Evolutionary conservation across 1,284 basidiomycete species (phyloP).

Genomic region (Hemileia vastatrix): DNA sequence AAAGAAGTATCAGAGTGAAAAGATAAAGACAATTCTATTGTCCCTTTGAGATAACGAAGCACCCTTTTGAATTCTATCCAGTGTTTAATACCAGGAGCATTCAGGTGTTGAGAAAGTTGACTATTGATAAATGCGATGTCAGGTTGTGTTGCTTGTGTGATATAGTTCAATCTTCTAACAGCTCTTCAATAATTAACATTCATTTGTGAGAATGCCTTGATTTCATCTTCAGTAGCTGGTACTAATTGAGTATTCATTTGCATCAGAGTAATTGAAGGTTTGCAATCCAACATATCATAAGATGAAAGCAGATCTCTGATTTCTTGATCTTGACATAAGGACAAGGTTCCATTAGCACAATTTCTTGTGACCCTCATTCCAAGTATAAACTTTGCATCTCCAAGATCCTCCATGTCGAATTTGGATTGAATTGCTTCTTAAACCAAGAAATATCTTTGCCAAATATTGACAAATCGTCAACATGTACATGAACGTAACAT

Average conservation of each 20-base stretch:
- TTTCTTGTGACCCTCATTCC: constrained; percentile 1
- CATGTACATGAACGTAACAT: background rate
- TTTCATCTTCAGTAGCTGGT: background rate
- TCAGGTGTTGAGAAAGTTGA: constrained; percentile 4
- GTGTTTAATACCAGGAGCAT: background rate
- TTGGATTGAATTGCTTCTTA: background rate
- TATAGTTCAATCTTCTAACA: background rate
- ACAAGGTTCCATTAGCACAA: background rate
- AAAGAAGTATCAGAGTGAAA: too few relatives aligned
- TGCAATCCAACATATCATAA: background rate
- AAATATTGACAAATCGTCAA: background rate
- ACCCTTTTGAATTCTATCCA: background rate
- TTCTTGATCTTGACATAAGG: background rate
- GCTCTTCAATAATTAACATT: background rate
- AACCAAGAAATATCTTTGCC: background rate
- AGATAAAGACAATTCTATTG: too few relatives aligned
- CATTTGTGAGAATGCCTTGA: background rate
- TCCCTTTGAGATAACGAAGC: background rate
- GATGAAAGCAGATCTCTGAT: background rate
- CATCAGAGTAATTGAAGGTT: background rate
- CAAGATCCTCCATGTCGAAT: background rate
- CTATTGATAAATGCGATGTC: background rate
- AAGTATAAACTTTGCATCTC: background rate
- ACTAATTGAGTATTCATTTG: background rate
- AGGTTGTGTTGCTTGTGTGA: background rate